Percentiles rank a stretch among this genome's conserved stretches.
These are phyloP conservation scores for Tetrahymena elliotti DNA, from an alignment of 73 alveolate species.

Conservation along the genomic window DNA sequence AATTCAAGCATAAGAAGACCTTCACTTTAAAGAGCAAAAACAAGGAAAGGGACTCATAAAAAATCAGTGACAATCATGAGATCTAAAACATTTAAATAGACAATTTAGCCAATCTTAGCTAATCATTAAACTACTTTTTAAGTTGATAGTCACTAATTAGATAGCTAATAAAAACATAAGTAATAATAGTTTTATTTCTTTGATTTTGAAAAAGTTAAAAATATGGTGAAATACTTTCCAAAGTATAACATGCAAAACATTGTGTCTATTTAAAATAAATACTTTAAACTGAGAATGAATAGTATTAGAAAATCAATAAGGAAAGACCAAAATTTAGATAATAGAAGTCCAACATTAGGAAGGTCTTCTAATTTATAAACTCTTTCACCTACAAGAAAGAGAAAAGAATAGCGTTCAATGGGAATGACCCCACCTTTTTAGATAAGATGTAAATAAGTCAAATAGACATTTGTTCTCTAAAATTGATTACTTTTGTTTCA, in stretches of 20 bases:
- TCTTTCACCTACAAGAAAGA: neutral
- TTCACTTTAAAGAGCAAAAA: neutral
- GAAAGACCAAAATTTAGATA: neutral
- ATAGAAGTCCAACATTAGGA: neutral
- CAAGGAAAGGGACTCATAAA: neutral
- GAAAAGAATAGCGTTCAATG: neutral
- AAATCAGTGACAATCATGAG: neutral
- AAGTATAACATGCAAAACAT: neutral
- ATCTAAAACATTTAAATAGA: neutral
- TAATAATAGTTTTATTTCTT: neutral
- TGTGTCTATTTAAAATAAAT: neutral
- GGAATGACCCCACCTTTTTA: neutral
- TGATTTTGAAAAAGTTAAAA: neutral
- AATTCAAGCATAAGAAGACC: neutral
- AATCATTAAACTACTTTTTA: neutral
- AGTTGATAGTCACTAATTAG: neutral
- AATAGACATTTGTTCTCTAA: neutral
- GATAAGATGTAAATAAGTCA: neutral
- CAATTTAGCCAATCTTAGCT: neutral
- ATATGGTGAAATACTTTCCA: neutral
- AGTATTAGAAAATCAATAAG: neutral
- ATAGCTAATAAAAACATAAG: neutral
- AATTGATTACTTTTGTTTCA: neutral
- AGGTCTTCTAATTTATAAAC: neutral
- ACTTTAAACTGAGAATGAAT: neutral